phyloP scores from a whole-genome alignment of 345 rosid genomes.

The Eucalyptus sp. region DNA sequence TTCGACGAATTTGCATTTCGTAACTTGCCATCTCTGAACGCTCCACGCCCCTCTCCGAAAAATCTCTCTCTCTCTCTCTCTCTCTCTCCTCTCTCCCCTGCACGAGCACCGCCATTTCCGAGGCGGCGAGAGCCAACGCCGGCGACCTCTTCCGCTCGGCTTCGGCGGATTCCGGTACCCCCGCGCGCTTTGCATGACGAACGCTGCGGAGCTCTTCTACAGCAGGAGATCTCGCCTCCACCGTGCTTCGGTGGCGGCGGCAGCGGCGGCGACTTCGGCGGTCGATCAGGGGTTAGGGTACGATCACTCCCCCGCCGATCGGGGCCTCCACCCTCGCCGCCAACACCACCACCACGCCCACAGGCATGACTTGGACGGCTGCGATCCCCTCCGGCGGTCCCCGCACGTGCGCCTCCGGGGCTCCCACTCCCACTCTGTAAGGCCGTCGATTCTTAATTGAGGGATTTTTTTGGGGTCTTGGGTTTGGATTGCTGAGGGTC shows the following conservation, averaged over 20 bases:
- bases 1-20: not conserved
- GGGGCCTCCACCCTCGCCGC: conserved; percentile 14
- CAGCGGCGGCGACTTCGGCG: not conserved
- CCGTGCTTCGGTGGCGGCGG: conserved; percentile 7
- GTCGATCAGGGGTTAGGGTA: conserved; percentile 21
- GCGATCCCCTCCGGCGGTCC: conserved; percentile 47
- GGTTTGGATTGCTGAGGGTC: not conserved
- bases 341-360: conserved; percentile 22
- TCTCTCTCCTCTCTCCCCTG: not conserved
- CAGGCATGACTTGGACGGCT: conserved; percentile 49
- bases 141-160: not conserved
- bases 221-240: conserved; percentile 66
- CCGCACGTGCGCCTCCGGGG: conserved; percentile 39
- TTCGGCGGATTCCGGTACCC: not conserved
- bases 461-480: not conserved
- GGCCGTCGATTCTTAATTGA: not conserved
- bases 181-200: conserved; percentile 47
- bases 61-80: not conserved
- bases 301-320: conserved; percentile 28
- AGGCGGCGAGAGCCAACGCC: not conserved
- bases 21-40: not conserved
- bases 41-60: not conserved
- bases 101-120: not conserved
- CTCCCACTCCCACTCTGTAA: conserved; percentile 23
- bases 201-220: conserved; percentile 82